Evolutionary conservation across 2,329 filamentous ascomycete species (phyloP).

Genomic region (Microcyclospora tardicrescens): DNA sequence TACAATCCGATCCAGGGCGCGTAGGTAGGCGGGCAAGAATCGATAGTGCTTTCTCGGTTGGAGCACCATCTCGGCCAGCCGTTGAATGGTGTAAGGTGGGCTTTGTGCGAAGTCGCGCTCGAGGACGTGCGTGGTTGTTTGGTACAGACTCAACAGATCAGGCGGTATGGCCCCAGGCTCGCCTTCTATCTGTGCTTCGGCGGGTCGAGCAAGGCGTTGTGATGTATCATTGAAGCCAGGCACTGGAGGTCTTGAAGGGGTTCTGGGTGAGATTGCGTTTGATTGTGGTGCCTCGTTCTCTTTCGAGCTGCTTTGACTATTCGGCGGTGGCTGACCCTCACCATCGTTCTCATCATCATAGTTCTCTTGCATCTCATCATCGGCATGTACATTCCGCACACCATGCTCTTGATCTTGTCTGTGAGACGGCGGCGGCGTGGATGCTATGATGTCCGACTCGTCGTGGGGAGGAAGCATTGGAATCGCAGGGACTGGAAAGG

Average conservation of each 20-base stretch:
- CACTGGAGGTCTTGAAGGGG: slow-evolving; percentile 23
- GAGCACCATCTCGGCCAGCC: slow-evolving; percentile 75
- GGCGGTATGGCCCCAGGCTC: slow-evolving; percentile 44
- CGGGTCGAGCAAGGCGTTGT: slow-evolving; percentile 23
- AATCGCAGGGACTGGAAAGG: slow-evolving; percentile 59
- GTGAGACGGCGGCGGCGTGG: slow-evolving; percentile 13
- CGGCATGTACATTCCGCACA: slow-evolving; percentile 15
- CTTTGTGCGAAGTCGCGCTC: slow-evolving; percentile 50
- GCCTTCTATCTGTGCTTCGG: slow-evolving; percentile 22
- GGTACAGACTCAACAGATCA: slow-evolving; percentile 46
- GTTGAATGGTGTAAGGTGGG: slow-evolving; percentile 86
- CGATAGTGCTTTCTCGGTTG: slow-evolving; percentile 66
- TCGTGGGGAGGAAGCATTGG: slow-evolving; percentile 34
- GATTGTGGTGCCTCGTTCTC: slow-evolving; percentile 45
- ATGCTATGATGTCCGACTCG: slow-evolving; percentile 21
- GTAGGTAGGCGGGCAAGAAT: slow-evolving; percentile 70
- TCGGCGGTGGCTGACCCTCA: slow-evolving; percentile 7
- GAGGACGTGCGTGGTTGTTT: slow-evolving; percentile 17
- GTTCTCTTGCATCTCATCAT: slow-evolving; percentile 10
- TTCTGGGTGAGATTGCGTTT: slow-evolving; percentile 13
- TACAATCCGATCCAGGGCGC: slow-evolving; percentile 80
- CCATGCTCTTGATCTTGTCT: too few species aligned
- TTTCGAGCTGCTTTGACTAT: slow-evolving; percentile 48
- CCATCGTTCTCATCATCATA: slow-evolving; percentile 12
- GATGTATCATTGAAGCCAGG: slow-evolving; percentile 29